These are phyloP conservation scores for Alternaria arbusti DNA, from an alignment of 2,329 filamentous ascomycete species.

Conservation along the genomic window DNA sequence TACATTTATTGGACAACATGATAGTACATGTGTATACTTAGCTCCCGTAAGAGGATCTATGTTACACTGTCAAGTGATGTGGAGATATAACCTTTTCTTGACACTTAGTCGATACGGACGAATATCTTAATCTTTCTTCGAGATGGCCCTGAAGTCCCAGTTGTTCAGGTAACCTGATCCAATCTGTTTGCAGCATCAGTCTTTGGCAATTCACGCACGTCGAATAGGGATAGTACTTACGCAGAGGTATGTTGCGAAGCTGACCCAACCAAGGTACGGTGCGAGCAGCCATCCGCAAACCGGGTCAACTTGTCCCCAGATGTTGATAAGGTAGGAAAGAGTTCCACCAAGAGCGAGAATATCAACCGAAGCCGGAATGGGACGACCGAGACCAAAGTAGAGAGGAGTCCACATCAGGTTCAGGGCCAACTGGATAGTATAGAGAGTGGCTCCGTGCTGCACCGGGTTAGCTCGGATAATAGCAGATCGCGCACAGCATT, in stretches of 20 bases:
- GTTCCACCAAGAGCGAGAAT: constrained; percentile 76
- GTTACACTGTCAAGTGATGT: background rate
- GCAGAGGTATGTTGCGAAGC: constrained; percentile 86
- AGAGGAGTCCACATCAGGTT: constrained; percentile 92
- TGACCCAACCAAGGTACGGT: constrained; percentile 85
- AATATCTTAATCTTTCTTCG: constrained; percentile 30
- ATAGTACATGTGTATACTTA: background rate
- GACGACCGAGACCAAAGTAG: constrained; percentile 81
- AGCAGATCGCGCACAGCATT: background rate
- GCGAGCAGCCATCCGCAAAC: constrained; percentile 75
- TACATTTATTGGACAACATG: background rate
- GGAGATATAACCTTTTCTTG: background rate
- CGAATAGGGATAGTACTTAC: constrained; percentile 44
- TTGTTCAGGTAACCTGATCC: constrained; percentile 50
- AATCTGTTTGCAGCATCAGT: constrained; percentile 32
- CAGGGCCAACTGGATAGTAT: constrained; percentile 82
- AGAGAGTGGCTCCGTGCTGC: constrained; percentile 74
- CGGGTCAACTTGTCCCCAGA: constrained; percentile 77
- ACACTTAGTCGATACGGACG: background rate
- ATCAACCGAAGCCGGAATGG: constrained; percentile 76
- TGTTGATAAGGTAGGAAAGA: constrained; percentile 70
- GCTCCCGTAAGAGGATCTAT: background rate
- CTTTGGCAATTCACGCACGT: background rate
- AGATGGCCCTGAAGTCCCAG: constrained; percentile 44
- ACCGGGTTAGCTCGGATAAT: constrained; percentile 2